These are phyloP conservation scores for Mycena metata DNA, from an alignment of 768 basidiomycete genomes.

Conservation along the genomic window DNA sequence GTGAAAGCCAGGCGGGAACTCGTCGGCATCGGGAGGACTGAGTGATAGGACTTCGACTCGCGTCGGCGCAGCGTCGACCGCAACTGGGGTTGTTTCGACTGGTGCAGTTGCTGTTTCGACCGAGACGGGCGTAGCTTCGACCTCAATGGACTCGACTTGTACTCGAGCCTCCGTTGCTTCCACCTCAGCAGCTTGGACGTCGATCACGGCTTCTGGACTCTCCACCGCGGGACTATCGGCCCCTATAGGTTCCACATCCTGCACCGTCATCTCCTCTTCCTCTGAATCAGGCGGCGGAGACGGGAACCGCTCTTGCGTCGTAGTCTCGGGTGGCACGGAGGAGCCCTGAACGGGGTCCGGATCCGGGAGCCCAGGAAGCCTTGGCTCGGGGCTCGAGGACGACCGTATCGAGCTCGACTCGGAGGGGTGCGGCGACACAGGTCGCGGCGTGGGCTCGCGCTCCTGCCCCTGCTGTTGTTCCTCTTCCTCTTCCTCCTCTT, in stretches of 20 bases:
- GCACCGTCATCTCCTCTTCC: slow-evolving; percentile 21
- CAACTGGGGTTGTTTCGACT: not conserved
- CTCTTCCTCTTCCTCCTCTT: no score
- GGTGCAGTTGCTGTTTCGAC: no score
- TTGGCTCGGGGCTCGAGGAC: slow-evolving; percentile 37
- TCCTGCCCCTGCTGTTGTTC: not conserved
- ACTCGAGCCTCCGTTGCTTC: no score
- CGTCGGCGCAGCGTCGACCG: not conserved
- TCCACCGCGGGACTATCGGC: not conserved
- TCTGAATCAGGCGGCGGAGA: slow-evolving; percentile 37
- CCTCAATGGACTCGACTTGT: no score
- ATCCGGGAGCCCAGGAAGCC: slow-evolving; percentile 13
- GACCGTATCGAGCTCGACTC: slow-evolving; percentile 38
- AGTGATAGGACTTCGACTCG: slow-evolving; percentile 27
- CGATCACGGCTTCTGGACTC: not conserved
- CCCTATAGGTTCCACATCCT: not conserved
- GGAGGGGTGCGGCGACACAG: slow-evolving; percentile 6
- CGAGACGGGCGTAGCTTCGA: no score
- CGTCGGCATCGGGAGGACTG: slow-evolving; percentile 32
- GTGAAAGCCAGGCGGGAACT: slow-evolving; percentile 38
- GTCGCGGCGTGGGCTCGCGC: not conserved
- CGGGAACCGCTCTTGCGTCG: slow-evolving; percentile 15
- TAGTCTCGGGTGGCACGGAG: slow-evolving; percentile 19
- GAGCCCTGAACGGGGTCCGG: not conserved
- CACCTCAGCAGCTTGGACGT: no score